A percentile compares a stretch with the other conserved stretches of the same genome.
Evolutionary conservation across 148 eudicot genomes (phyloP).

Genomic region (Rhododendron griersonianum): DNA sequence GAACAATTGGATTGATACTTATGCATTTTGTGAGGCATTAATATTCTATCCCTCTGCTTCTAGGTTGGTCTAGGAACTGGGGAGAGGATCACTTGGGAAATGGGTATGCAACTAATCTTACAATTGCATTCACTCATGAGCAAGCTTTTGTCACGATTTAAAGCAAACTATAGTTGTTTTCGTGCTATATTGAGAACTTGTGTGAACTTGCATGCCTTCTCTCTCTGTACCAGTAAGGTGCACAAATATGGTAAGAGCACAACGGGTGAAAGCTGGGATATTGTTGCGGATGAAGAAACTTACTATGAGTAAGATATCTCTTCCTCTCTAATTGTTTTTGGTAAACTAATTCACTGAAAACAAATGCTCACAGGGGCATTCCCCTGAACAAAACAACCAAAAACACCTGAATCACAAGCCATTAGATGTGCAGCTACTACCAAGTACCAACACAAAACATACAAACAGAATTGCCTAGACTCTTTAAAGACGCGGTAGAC

Average conservation of each 20-base stretch:
- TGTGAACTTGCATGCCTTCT: neutral
- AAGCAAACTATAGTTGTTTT: neutral
- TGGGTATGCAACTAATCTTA: conserved; percentile 46
- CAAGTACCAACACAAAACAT: neutral
- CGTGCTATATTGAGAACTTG: neutral
- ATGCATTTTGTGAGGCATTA: neutral
- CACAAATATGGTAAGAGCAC: conserved; percentile 97
- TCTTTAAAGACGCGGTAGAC: neutral
- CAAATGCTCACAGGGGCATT: neutral
- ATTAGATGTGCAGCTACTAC: neutral
- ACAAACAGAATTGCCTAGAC: neutral
- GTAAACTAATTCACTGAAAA: neutral
- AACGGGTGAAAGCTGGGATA: conserved; percentile 95
- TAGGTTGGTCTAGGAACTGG: conserved; percentile 99
- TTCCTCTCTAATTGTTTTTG: neutral
- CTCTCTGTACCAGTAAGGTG: conserved; percentile 55
- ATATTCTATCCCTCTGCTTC: neutral
- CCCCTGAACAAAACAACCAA: neutral
- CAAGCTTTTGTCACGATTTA: neutral
- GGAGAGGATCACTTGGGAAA: conserved; percentile 98
- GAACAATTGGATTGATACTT: neutral
- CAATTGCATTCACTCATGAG: neutral
- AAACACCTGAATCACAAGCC: neutral
- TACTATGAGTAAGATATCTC: conserved; percentile 73
- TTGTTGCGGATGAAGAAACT: conserved; percentile 87